Base-by-base conservation (phyloP, 139 green algal species). In the Asterochloris erici region DNA sequence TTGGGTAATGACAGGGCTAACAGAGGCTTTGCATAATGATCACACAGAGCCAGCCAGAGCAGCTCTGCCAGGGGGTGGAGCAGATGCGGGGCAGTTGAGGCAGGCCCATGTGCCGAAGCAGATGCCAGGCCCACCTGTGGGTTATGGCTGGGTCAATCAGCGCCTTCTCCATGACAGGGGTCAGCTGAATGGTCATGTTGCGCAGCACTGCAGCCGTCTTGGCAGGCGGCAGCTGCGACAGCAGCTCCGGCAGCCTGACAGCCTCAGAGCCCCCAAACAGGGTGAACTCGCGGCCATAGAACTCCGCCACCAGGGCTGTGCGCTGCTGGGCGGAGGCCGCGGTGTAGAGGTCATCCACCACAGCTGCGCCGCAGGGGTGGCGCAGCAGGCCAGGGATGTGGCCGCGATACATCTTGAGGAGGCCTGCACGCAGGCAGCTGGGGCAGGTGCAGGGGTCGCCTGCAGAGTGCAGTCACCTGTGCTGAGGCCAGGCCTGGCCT, bases 161-260 rank as follows among this genome's bases (percentile, higher is more conserved):
- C 13, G 88, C 94, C 89, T 98, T 98, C 89, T 98, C 95, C 83
- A 97, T 91, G 54, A 97, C 90, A 14, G 90, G 91, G 2, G 84
- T 82, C 54, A 98, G 82, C 80, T 92, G 85, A 21, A 83, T 79
- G 23, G 83, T 60, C 81, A 92, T 81, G 77, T 81, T 82, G 84
- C 90, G 84, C 23, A 97, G 79, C 26, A 97, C 87, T 9, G 86
- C 75, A 9, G 86, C 84, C 82, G 86, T 84, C 86, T 95, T 92
- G 24, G 77, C 10, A 74, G 26, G 63, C 19, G 63, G 77, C 77
- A 81, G 63, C 63, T 73, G 62, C 17, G 68, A 10, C 15, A 81
- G 68, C 12, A 81, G 27, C 0, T 81, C 62, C 24, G 77, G 27
- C 24, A 73, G 24, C 12, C 77, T 27, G 62, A 26, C 69, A 15